Conservation (phyloP, 345 rosid species). For the Linum tenue region DNA sequence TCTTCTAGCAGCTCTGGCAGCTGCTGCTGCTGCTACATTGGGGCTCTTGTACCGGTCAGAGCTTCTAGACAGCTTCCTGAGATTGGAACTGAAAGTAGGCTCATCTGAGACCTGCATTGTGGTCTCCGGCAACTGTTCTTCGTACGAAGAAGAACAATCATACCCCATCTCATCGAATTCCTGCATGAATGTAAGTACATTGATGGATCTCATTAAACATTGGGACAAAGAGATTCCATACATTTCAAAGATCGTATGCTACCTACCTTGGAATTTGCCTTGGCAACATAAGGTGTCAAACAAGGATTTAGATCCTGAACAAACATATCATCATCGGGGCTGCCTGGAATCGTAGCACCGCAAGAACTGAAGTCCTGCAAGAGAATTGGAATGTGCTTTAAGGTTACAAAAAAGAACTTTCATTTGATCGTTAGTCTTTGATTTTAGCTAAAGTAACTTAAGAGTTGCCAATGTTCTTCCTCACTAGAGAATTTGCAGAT, state of each 20-base stretch:
- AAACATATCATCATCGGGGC: slow-evolving; percentile 54
- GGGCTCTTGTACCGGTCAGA: slow-evolving; percentile 36
- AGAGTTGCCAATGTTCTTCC: not conserved
- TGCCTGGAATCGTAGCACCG: slow-evolving; percentile 40
- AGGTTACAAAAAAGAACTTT: too few species aligned
- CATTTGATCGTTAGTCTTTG: too few species aligned
- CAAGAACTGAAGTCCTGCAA: slow-evolving; percentile 64
- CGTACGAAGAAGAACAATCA: slow-evolving; percentile 39
- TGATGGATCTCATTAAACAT: not conserved
- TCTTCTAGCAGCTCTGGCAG: slow-evolving; percentile 27
- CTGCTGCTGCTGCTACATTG: slow-evolving; percentile 11
- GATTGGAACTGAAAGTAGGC: slow-evolving; percentile 21
- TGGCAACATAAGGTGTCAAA: slow-evolving; percentile 51
- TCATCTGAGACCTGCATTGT: slow-evolving; percentile 21
- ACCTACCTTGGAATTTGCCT: slow-evolving; percentile 55
- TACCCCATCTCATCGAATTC: slow-evolving; percentile 31
- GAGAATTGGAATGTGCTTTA: too few species aligned
- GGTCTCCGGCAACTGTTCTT: slow-evolving; percentile 24
- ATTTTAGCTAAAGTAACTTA: too few species aligned
- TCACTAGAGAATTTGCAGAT: slow-evolving; percentile 47
- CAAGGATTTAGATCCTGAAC: slow-evolving; percentile 81
- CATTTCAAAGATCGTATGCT: too few species aligned
- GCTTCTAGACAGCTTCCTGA: slow-evolving; percentile 48
- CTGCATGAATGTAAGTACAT: slow-evolving; percentile 20
- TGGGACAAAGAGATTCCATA: not conserved